Percentiles rank a stretch among this genome's conserved stretches.
Conservation (phyloP, 163 green algal species). For the Smithsoniella earleae region DNA sequence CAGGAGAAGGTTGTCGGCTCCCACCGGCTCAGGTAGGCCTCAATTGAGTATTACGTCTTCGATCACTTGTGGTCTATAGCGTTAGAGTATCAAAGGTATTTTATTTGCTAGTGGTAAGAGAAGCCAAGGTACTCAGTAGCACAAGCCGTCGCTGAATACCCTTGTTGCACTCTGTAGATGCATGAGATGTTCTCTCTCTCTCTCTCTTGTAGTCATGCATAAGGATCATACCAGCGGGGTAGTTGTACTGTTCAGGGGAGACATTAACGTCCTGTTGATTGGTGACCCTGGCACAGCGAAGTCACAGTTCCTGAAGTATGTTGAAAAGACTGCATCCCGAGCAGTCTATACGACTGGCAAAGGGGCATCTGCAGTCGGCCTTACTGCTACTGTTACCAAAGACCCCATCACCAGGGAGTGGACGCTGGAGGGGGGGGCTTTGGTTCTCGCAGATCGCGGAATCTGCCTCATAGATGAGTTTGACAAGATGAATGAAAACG, state of each 20-base stretch:
- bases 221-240: no score
- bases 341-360: slow-evolving; percentile 98
- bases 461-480: slow-evolving; percentile 99
- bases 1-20: slow-evolving; percentile 60
- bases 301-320: slow-evolving; percentile 97
- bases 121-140: no score
- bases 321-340: slow-evolving; percentile 81
- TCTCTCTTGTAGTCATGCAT: no score
- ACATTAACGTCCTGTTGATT: slow-evolving; percentile 32
- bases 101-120: no score
- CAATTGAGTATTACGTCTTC: no score
- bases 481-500: slow-evolving; percentile 99
- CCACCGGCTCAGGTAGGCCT: slow-evolving; percentile 44
- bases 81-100: no score
- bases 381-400: slow-evolving; percentile 90
- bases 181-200: no score
- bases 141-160: no score
- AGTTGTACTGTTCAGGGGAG: no score
- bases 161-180: no score
- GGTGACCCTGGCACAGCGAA: slow-evolving; percentile 94
- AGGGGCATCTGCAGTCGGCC: slow-evolving; percentile 88
- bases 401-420: slow-evolving; percentile 88
- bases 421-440: slow-evolving; percentile 93
- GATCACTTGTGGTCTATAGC: no score
- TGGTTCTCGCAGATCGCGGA: slow-evolving; percentile 93